A percentile compares a stretch with the other conserved stretches of the same genome.
phyloP scores from a whole-genome alignment of 176 grass and related monocot genomes.

The Dactylis glomerata region DNA sequence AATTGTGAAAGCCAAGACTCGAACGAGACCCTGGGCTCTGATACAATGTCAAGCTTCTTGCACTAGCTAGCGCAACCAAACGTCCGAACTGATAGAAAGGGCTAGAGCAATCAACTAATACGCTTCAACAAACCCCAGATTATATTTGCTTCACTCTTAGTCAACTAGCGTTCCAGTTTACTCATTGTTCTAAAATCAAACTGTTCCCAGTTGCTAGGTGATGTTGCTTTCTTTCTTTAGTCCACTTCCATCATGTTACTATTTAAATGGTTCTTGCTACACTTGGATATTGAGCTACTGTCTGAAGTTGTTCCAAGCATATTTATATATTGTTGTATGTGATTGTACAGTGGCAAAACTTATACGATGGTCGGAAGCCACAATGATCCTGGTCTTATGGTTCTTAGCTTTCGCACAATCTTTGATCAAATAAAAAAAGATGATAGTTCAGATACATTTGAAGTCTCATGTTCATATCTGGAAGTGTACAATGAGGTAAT shows the following conservation, averaged over 20 bases:
- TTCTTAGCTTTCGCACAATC: conserved; percentile 96
- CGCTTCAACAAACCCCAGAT: too few relatives aligned
- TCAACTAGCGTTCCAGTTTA: not conserved
- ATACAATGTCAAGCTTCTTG: too few relatives aligned
- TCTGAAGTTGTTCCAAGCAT: conserved; percentile 8
- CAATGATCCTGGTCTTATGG: conserved; percentile 95
- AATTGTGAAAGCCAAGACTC: too few relatives aligned
- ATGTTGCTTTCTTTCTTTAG: not conserved
- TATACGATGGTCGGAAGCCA: conserved; percentile 96
- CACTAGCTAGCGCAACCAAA: too few relatives aligned
- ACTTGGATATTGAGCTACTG: not conserved
- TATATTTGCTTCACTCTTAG: not conserved
- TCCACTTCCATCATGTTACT: not conserved
- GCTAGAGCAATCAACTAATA: too few relatives aligned
- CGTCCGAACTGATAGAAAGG: too few relatives aligned
- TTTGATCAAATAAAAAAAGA: conserved; percentile 94
- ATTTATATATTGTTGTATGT: conserved; percentile 28
- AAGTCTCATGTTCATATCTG: conserved; percentile 94
- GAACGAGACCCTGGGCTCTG: too few relatives aligned
- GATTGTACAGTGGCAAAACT: conserved; percentile 81
- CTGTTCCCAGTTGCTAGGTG: not conserved
- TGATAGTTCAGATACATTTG: conserved; percentile 69
- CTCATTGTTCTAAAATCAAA: not conserved
- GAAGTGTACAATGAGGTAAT: conserved; percentile 99
- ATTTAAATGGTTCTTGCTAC: not conserved